Evolutionary conservation across 176 grass and related monocot species (phyloP).

Genomic region (Microstegium vimineum): DNA sequence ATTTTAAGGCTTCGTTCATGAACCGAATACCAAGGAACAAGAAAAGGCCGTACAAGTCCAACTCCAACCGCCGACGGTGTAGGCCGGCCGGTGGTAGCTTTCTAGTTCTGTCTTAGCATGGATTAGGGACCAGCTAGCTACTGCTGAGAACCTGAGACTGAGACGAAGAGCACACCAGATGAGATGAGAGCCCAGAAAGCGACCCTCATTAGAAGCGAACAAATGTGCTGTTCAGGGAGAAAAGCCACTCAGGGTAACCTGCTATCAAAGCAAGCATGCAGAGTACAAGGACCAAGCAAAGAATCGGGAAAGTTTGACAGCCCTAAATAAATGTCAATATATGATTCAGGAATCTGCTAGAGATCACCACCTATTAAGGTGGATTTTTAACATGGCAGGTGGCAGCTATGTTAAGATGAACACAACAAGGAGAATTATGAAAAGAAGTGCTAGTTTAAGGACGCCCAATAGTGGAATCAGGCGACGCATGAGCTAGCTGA

Average conservation of each 20-base stretch:
- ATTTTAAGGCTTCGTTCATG: conserved; percentile 34
- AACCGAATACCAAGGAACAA: conserved; percentile 39
- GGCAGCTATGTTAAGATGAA: neutral
- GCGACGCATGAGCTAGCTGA: conserved; percentile 11
- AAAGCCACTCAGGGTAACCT: conserved; percentile 32
- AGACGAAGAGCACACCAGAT: conserved; percentile 6
- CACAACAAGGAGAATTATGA: too few species aligned
- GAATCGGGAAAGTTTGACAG: conserved; percentile 20
- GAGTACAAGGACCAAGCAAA: conserved; percentile 20
- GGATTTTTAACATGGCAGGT: too few species aligned
- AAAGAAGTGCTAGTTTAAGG: neutral
- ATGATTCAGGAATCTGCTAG: neutral
- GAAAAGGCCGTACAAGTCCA: conserved; percentile 11
- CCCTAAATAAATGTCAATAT: neutral
- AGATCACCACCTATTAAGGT: neutral
- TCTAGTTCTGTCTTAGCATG: conserved; percentile 19
- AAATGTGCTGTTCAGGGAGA: conserved; percentile 29
- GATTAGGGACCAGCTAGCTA: conserved; percentile 31
- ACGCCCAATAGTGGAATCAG: conserved; percentile 2
- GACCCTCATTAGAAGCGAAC: conserved; percentile 28
- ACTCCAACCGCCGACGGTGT: conserved; percentile 26
- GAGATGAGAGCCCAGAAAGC: conserved; percentile 30
- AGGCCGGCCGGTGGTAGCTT: conserved; percentile 37
- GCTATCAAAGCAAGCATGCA: neutral
- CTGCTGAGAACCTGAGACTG: conserved; percentile 19